Evolutionary conservation across 1,284 basidiomycete species (phyloP).

Genomic region (Lignosus rhinocerotis): DNA sequence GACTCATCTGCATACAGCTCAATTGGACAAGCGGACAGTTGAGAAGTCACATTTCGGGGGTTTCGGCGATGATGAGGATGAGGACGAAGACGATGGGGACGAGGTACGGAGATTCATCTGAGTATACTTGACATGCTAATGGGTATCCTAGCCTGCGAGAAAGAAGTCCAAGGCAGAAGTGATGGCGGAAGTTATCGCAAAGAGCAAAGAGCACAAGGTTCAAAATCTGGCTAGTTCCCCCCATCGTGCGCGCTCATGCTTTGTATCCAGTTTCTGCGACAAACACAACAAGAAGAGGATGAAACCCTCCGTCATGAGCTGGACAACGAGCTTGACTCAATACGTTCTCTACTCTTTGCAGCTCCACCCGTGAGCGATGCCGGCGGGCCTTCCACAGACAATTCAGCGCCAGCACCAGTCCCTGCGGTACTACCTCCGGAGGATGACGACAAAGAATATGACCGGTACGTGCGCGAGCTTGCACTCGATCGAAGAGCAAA

Average conservation of each 20-base stretch:
- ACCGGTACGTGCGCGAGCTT: conserved; percentile 89
- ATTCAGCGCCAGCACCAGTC: not conserved
- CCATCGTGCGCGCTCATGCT: not conserved
- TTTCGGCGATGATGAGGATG: conserved; percentile 66
- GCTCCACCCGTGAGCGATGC: conserved; percentile 43
- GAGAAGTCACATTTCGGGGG: conserved; percentile 82
- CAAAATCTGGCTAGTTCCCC: not conserved
- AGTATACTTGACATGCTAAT: not conserved
- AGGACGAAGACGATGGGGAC: conserved; percentile 54
- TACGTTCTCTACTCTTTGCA: conserved; percentile 77
- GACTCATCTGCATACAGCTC: conserved; percentile 42
- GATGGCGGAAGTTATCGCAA: conserved; percentile 97
- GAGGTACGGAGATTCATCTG: conserved; percentile 34
- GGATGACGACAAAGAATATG: conserved; percentile 65
- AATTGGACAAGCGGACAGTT: conserved; percentile 69
- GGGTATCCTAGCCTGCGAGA: conserved; percentile 58
- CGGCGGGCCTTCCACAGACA: not conserved
- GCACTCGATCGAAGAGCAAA: conserved; percentile 93
- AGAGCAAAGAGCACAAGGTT: conserved; percentile 95
- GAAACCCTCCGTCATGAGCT: conserved; percentile 87
- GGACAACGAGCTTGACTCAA: conserved; percentile 84
- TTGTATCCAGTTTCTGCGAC: conserved; percentile 69
- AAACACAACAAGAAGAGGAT: conserved; percentile 85
- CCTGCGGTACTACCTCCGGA: conserved; percentile 7
- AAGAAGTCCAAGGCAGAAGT: conserved; percentile 95